Percentiles rank a stretch among this genome's conserved stretches.
These are phyloP conservation scores for Waltiozyma sp. DNA, from an alignment of 1,139 yeast species.

Conservation along the genomic window DNA sequence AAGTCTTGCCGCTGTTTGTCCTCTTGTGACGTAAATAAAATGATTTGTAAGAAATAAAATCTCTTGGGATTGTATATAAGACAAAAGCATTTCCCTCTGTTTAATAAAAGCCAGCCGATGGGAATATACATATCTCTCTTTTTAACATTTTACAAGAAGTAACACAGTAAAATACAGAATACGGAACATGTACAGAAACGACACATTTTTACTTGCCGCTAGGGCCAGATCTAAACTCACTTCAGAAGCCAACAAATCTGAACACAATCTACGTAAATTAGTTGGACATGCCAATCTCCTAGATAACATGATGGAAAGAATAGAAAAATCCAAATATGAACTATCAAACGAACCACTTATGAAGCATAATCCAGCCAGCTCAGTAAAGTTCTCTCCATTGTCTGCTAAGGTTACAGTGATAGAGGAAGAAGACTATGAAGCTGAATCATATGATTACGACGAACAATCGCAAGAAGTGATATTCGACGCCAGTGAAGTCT, in stretches of 20 bases:
- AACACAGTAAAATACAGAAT: not conserved
- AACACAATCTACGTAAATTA: conserved; percentile 47
- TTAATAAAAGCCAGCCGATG: too few relatives aligned
- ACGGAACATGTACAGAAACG: conserved; percentile 10
- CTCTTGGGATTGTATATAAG: too few relatives aligned
- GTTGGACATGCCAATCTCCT: conserved; percentile 72
- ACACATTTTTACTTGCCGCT: conserved; percentile 53
- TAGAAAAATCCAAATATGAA: conserved; percentile 10
- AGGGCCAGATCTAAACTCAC: conserved; percentile 61
- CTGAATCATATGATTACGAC: too few relatives aligned
- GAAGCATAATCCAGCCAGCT: not conserved
- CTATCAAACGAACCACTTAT: conserved; percentile 4
- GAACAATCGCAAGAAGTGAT: conserved; percentile 4
- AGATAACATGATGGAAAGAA: conserved; percentile 50
- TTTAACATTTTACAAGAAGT: too few relatives aligned
- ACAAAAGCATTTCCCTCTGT: too few relatives aligned
- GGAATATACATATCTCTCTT: too few relatives aligned
- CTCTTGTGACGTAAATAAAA: too few relatives aligned
- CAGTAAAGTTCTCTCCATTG: not conserved
- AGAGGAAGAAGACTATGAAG: conserved; percentile 4
- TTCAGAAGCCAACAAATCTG: conserved; percentile 50
- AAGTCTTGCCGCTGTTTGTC: too few relatives aligned
- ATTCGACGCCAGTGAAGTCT: conserved; percentile 2
- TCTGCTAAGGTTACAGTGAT: conserved; percentile 5
- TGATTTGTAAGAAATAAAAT: not conserved